Percentiles rank a stretch among this genome's conserved stretches.
phyloP scores from a whole-genome alignment of 2,329 filamentous ascomycete species.

The Beauveria sp. region DNA sequence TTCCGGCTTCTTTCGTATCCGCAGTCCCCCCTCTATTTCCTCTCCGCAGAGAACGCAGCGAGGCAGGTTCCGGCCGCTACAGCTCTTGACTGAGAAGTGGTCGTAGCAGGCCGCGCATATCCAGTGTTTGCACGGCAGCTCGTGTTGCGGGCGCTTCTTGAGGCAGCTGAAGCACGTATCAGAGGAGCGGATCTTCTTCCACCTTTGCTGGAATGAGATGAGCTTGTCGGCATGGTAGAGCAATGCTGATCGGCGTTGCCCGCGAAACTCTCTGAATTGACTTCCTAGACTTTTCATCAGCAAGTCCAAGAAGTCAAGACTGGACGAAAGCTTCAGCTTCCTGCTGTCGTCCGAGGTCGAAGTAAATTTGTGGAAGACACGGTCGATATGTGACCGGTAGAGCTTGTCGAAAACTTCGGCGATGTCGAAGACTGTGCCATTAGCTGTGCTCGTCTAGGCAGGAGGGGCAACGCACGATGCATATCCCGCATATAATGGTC shows the following conservation, averaged over 20 bases:
- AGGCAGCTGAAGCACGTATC: neutral
- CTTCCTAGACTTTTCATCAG: neutral
- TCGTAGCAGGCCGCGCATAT: neutral
- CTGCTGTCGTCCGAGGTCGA: too few species aligned
- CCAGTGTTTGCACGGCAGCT: neutral
- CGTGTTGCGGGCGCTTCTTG: neutral
- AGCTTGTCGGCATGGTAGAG: neutral
- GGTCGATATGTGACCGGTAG: too few species aligned
- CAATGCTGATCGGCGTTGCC: neutral
- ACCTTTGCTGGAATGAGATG: neutral
- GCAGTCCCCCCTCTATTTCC: neutral
- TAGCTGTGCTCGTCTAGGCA: too few species aligned
- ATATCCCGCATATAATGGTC: too few species aligned
- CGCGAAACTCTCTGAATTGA: neutral
- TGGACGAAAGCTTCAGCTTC: too few species aligned
- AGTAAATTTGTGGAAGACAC: too few species aligned
- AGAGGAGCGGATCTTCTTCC: neutral
- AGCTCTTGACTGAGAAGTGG: neutral
- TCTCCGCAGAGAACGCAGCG: neutral
- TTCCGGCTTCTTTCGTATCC: neutral
- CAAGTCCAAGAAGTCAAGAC: too few species aligned
- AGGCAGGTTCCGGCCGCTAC: neutral
- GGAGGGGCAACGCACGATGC: too few species aligned
- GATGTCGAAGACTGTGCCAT: too few species aligned
- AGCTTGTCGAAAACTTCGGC: too few species aligned